Base-by-base conservation (phyloP, 208 protist genomes). In the Trypanosoma congolense region DNA sequence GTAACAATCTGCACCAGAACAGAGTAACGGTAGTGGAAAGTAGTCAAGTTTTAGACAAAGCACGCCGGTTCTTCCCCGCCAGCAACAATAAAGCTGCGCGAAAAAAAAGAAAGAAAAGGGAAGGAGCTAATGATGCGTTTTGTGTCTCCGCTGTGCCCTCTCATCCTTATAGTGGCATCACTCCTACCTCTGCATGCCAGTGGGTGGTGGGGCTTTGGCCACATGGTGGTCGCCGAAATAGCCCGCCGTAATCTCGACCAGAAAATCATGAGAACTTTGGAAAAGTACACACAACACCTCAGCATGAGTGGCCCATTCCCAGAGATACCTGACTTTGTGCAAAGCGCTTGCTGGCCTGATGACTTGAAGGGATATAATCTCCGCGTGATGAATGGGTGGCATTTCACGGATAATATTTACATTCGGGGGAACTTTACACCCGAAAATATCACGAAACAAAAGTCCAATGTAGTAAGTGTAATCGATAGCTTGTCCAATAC, bases 211-310 rank as follows among this genome's bases (percentile, higher is more conserved):
- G 91, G 83, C 61, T 51, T 55, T 12, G 88, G 88, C 2, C 88
- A 95, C 74, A 95, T 95, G 88, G 45, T 83, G 1, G 64, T 95
- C 19, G 83, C 83, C 2, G 80, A 91, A 58, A 88, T 95, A 19
- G 88, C 88, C 0, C 52, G 49, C 3, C 77, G 73, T 0, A 77
- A 80, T 42, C 51, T 95, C 30, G 45, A 59, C 10, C 19, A 31
- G 0, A 45, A 53, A 1, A 77, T 78, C 31, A 53, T 52, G n/a
- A 19, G 31, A 12, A 75, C 79, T 33, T 61, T 76, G 31, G 49
- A 81, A 0, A 30, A 41, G 19, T 55, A 77, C 42, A 40, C 73
- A 9, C 19, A 35, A 9, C 24, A 47, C 19, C 77, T 95, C 47
- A 31, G 50, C 3, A 30, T 46, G 4, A 80, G 58, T n/a, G 88